phyloP scores from a whole-genome alignment of 164 flowering plant genomes.

The Tetracentron sinense region DNA sequence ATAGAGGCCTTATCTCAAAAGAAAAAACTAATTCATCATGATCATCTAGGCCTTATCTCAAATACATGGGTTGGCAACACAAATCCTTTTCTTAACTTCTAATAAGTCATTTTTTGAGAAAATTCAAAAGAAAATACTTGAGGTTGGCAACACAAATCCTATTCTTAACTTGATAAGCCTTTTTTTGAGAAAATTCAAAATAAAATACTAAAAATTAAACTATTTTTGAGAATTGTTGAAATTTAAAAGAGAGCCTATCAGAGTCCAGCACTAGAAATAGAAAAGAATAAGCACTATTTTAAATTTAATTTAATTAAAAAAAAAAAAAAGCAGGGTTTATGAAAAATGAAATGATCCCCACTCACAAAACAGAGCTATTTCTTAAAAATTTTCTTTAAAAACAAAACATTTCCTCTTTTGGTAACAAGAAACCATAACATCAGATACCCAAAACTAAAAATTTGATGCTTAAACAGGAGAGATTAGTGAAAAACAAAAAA shows the following conservation, averaged over 20 bases:
- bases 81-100: no score
- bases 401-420: not conserved
- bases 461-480: constrained; percentile 1
- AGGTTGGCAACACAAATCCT: no score
- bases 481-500: not conserved
- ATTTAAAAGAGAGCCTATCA: no score
- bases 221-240: not conserved
- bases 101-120: no score
- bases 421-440: constrained; percentile 5
- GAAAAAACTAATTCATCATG: no score
- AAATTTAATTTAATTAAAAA: not conserved
- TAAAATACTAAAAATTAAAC: no score
- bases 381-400: not conserved
- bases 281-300: not conserved
- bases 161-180: no score
- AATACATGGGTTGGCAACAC: no score
- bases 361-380: not conserved
- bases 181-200: not conserved
- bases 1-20: no score
- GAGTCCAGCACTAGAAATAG: not conserved
- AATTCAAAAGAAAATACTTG: not conserved
- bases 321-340: no score
- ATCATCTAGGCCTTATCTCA: no score
- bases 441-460: constrained; percentile 5
- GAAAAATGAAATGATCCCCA: no score